Evolutionary conservation across 176 grass and related monocot species (phyloP).

Genomic region (Juncus inflexus): DNA sequence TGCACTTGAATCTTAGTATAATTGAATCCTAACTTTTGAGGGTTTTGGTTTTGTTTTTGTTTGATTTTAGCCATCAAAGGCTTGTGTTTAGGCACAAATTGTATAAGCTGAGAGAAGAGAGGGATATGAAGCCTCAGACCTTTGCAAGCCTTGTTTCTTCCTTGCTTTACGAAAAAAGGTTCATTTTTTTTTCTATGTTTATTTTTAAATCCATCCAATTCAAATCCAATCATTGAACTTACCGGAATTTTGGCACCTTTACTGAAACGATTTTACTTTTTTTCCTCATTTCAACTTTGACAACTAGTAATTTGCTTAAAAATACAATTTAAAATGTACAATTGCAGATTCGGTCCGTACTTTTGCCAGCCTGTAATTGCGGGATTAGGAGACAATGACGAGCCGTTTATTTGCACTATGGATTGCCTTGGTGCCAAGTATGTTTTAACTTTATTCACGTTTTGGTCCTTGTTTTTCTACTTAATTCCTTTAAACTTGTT

Average conservation of each 20-base stretch:
- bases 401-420: slow-evolving; percentile 99
- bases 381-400: slow-evolving; percentile 77
- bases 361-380: slow-evolving; percentile 93
- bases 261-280: too few relatives aligned
- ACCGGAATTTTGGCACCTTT: too few relatives aligned
- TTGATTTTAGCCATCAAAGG: slow-evolving; percentile 50
- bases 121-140: slow-evolving; percentile 87
- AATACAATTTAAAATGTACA: neutral
- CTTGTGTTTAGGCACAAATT: slow-evolving; percentile 71
- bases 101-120: slow-evolving; percentile 74
- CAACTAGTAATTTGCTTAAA: too few relatives aligned
- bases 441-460: slow-evolving; percentile 24
- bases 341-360: slow-evolving; percentile 89
- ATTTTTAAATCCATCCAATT: neutral
- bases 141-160: slow-evolving; percentile 79
- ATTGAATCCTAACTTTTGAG: slow-evolving; percentile 21
- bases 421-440: slow-evolving; percentile 99
- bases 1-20: neutral
- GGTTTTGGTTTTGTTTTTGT: slow-evolving; percentile 17
- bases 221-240: too few relatives aligned
- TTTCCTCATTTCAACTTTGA: too few relatives aligned
- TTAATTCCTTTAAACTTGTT: neutral
- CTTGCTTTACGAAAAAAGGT: slow-evolving; percentile 89
- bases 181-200: neutral
- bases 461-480: neutral